Conservation (phyloP, 2,329 filamentous ascomycete species). For the Claviceps quebecensis region DNA sequence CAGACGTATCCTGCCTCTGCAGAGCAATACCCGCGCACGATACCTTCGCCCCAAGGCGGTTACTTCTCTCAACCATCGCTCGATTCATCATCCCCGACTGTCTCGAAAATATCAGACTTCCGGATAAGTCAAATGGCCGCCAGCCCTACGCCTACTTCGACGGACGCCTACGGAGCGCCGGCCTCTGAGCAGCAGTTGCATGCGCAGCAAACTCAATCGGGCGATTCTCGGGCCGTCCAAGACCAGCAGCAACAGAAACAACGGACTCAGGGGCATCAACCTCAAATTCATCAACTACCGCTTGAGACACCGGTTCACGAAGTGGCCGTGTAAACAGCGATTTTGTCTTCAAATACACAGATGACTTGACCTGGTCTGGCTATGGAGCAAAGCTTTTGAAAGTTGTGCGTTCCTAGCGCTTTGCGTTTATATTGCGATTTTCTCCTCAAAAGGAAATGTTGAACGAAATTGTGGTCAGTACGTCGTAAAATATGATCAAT, state of each 20-base stretch:
- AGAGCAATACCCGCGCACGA: slow-evolving; percentile 10
- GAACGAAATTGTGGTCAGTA: too few relatives aligned
- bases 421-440: too few relatives aligned
- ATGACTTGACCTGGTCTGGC: too few relatives aligned
- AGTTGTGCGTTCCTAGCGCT: too few relatives aligned
- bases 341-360: too few relatives aligned
- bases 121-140: slow-evolving; percentile 7
- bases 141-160: slow-evolving; percentile 10
- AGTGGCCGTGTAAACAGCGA: slow-evolving; percentile 7
- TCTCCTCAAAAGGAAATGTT: too few relatives aligned
- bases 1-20: slow-evolving; percentile 10
- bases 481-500: too few relatives aligned
- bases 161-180: slow-evolving; percentile 8
- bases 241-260: neutral
- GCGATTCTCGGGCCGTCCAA: slow-evolving; percentile 10
- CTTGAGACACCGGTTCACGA: slow-evolving; percentile 16
- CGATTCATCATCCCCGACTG: slow-evolving; percentile 7
- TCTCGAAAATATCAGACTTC: slow-evolving; percentile 10
- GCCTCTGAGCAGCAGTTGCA: slow-evolving; percentile 10
- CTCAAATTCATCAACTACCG: neutral
- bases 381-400: too few relatives aligned
- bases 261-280: neutral
- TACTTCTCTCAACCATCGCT: slow-evolving; percentile 9
- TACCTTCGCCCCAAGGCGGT: slow-evolving; percentile 4
- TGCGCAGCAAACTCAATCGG: slow-evolving; percentile 10